Base-by-base conservation (phyloP, 768 basidiomycete genomes). In the Leccinum barrowsii region DNA sequence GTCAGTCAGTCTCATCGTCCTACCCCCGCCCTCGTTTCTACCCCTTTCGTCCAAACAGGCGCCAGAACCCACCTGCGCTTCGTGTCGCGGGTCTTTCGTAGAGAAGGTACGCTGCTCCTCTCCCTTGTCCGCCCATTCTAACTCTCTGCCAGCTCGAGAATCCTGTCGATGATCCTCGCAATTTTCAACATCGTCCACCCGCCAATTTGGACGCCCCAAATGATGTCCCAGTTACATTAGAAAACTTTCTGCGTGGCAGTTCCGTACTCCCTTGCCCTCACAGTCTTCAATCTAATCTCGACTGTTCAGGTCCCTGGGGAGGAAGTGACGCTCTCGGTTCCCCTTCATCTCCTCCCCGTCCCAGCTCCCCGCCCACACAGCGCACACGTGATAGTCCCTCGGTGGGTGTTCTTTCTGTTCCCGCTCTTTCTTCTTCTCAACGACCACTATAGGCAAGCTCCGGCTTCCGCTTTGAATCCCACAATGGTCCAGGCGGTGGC, bases 21-120 rank as follows among this genome's bases (percentile, higher is more conserved):
- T 11, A 13, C 5, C 15, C 24, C 49, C 22, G 5, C 21, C 28
- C 50, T 13, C 7, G 11, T 28, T 4, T 15, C 56, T 54, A 59
- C 26, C 56, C 63, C 61, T 61, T 50, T 42, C 50, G 8, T 50
- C 24, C 22, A 30, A 52, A 22, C 67, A 93, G 91, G 80, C 84
- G 4, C 91, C 91, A 42, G 83, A 92, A 75, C 89, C 91, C 12
- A 82, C 86, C 47, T 96, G 93, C 71, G 85, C 92, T 51, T 88
- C 86, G 22, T 96, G 93, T 73, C 79, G 82, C 63, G 81, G 92
- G 6, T 80, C 84, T 19, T 96, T 96, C 65, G 88, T 95, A 3
- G 92, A 94, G 73, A 87, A 82, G 79, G 92, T 66, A 1, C 35
- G 7, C 48, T 0, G 13, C 44, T 13, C 2, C 19, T 34, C 7